Evolutionary conservation across 129 eudicot species (phyloP).

Genomic region (Centaurea solstitialis): DNA sequence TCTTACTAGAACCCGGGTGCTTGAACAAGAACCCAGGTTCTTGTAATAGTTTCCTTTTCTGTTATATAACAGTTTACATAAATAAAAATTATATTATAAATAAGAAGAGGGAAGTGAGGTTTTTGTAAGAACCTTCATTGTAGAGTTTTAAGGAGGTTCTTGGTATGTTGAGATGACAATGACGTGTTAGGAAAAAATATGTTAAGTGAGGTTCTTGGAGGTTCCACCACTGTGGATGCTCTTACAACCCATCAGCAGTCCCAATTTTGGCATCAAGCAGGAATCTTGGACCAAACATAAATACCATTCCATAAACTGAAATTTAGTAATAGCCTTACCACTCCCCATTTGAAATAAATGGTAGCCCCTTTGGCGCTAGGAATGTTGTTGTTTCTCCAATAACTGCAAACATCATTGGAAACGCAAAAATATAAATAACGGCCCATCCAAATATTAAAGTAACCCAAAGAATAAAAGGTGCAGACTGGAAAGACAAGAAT

Average conservation of each 20-base stretch:
- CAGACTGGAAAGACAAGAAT: neutral
- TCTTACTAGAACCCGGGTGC: no score
- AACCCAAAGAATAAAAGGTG: neutral
- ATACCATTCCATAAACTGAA: slow-evolving; percentile 5
- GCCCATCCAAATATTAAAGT: neutral
- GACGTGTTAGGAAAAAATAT: no score
- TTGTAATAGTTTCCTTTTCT: no score
- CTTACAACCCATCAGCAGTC: neutral
- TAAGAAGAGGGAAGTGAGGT: no score
- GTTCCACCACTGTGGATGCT: no score
- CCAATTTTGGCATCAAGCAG: neutral
- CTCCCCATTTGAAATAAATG: slow-evolving; percentile 91
- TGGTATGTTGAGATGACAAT: no score
- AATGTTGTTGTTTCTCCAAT: slow-evolving; percentile 95
- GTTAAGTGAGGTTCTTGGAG: no score
- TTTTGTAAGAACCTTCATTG: no score
- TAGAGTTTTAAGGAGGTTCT: no score
- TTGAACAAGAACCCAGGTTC: no score
- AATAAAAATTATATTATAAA: no score
- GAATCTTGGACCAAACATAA: neutral
- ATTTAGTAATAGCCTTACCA: slow-evolving; percentile 51
- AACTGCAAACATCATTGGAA: slow-evolving; percentile 52
- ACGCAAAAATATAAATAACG: slow-evolving; percentile 14
- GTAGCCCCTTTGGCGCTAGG: slow-evolving; percentile 50
- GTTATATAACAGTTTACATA: no score